phyloP scores from a whole-genome alignment of 441 rosid species.

The Melastoma candidum region DNA sequence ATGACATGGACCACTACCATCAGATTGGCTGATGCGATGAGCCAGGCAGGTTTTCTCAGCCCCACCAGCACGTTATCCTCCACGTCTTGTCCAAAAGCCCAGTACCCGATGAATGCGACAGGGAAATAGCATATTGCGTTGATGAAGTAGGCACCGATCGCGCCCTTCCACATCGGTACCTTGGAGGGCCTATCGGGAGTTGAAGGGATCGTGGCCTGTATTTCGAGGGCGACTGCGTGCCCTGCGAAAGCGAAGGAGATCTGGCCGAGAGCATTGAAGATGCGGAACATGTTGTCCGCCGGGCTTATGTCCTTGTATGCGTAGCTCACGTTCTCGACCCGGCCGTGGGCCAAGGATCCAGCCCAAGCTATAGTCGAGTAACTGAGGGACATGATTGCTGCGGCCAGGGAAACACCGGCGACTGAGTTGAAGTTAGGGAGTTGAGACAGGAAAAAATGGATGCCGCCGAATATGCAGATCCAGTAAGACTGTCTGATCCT shows the following conservation, averaged over 20 bases:
- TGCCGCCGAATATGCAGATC: constrained; percentile 77
- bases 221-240: constrained; percentile 85
- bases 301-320: constrained; percentile 42
- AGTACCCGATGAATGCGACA: constrained; percentile 74
- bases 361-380: constrained; percentile 94
- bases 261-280: constrained; percentile 75
- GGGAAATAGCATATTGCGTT: constrained; percentile 92
- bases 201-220: constrained; percentile 92
- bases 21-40: constrained; percentile 80
- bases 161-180: constrained; percentile 91
- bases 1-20: constrained; percentile 94
- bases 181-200: constrained; percentile 75
- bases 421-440: constrained; percentile 91
- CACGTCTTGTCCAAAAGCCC: constrained; percentile 89
- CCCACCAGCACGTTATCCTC: constrained; percentile 61
- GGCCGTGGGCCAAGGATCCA: constrained; percentile 62
- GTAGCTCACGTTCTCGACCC: constrained; percentile 49
- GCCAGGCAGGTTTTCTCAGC: constrained; percentile 69
- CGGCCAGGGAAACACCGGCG: constrained; percentile 83
- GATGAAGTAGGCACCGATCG: constrained; percentile 60
- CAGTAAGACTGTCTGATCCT: constrained; percentile 72
- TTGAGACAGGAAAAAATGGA: constrained; percentile 86
- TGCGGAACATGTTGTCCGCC: constrained; percentile 50
- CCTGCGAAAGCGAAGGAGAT: constrained; percentile 91
- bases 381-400: constrained; percentile 91